Evolutionary conservation across 495 filamentous ascomycete genomes (phyloP).

Genomic region (Penicillium salamii): DNA sequence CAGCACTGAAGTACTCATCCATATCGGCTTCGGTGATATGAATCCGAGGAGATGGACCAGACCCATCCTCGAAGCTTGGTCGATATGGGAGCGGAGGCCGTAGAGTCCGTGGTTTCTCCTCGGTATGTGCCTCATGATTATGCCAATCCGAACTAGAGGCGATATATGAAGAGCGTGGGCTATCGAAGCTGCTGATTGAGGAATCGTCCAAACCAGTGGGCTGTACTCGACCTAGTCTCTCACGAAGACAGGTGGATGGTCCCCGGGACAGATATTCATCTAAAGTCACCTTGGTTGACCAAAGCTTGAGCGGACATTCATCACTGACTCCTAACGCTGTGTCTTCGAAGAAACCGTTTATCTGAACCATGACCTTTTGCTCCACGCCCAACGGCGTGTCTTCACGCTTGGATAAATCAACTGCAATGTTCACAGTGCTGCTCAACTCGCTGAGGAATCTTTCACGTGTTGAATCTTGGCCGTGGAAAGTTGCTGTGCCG

Average conservation of each 20-base stretch:
- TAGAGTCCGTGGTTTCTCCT: constrained; percentile 10
- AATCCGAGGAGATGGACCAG: constrained; percentile 25
- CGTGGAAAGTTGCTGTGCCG: constrained; percentile 56
- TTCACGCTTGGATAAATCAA: constrained; percentile 33
- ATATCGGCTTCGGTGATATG: constrained; percentile 31
- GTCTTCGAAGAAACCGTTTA: constrained; percentile 62
- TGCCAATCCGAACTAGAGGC: constrained; percentile 6
- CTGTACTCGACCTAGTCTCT: constrained; percentile 27
- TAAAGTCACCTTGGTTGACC: constrained; percentile 49
- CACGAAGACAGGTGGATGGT: constrained; percentile 28
- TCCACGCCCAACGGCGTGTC: constrained; percentile 45
- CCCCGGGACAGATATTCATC: constrained; percentile 42
- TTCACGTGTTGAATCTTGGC: constrained; percentile 46
- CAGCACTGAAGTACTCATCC: constrained; percentile 24
- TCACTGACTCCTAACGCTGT: constrained; percentile 39
- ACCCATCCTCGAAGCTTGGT: constrained; percentile 22
- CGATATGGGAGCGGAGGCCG: constrained; percentile 23
- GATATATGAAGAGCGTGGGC: constrained; percentile 24
- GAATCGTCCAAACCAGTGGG: constrained; percentile 29
- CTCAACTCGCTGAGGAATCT: constrained; percentile 51
- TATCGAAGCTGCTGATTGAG: constrained; percentile 34
- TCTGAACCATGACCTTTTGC: constrained; percentile 53
- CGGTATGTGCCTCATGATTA: background rate
- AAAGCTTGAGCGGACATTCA: constrained; percentile 48
- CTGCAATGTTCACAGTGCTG: constrained; percentile 41